Evolutionary conservation across 1,284 basidiomycete species (phyloP), one percentile per base, ranked within the genome.

Genomic region (Cryptococcus deneoformans): DNA sequence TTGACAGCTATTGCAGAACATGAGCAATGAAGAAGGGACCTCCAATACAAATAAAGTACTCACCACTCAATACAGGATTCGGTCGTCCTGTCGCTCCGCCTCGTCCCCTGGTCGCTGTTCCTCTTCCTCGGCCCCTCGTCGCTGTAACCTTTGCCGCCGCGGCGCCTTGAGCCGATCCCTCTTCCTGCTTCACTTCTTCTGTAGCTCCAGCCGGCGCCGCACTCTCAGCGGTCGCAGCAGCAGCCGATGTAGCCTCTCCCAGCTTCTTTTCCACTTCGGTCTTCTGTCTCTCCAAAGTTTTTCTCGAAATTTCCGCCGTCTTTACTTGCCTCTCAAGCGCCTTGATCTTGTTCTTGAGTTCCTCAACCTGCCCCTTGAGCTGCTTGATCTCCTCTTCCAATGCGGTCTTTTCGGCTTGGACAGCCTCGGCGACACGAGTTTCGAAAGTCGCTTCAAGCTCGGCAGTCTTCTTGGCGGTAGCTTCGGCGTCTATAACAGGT

Each of bases 291-390:
- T 75, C 73, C 46, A 76, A 58, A 11, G 71, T 74, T 63, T 74
- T 75, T 46, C 73, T 58, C 42, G 66, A 58, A 37, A 75, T 73
- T 52, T 76, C 72, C 1, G 68, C 69, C 6, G 69, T 76, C 54
- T 66, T 68, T 8, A 63, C 56, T 54, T 71, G 70, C 42, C 69
- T 63, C 50, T 72, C 69, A 12, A 74, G 58, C 2, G 54, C 55
- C 60, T 73, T 75, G 54, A 76, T 58, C 61, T 75, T 69, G 29
- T 48, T 48, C 47, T 69, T 58, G 29, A 73, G 57, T 46, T 71
- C 71, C 39, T 63, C 66, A 1, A 63, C 63, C 54, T 69, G 55
- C 1, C 52, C 61, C 56, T 66, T 63, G 38, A 76, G 60, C 44
- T 66, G 60, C 2, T 59, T 53, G 46, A 58, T 52, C 45, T 66